Percentiles rank a stretch among this genome's conserved stretches.
phyloP scores from a whole-genome alignment of 2,329 filamentous ascomycete genomes.

The Lithohypha guttulata region DNA sequence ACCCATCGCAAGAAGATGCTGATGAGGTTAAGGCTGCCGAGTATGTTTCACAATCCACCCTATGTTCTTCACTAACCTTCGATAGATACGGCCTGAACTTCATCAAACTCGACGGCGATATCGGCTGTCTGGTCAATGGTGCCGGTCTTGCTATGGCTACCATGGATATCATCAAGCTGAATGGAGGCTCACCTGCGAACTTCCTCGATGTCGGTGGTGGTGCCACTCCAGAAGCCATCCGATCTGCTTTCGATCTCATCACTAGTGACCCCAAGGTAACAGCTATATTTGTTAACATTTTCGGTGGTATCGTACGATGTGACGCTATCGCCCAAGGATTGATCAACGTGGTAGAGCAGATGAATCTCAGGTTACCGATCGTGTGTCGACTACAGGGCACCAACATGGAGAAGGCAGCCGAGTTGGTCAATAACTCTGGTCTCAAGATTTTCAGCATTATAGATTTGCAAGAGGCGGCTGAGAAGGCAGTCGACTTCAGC shows the following conservation, averaged over 20 bases:
- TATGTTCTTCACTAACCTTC: constrained; percentile 7
- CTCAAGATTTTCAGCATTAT: constrained; percentile 99
- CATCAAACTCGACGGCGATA: constrained; percentile 99
- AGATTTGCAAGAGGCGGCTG: constrained; percentile 90
- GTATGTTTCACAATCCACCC: constrained; percentile 36
- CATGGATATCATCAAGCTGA: constrained; percentile 99
- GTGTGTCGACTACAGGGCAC: constrained; percentile 96
- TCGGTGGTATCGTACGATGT: constrained; percentile 95
- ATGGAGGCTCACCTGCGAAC: constrained; percentile 91
- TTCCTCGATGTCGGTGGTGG: constrained; percentile 98
- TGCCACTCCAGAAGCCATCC: constrained; percentile 91
- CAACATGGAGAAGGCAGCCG: constrained; percentile 91
- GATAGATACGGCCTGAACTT: constrained; percentile 72
- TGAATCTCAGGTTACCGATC: constrained; percentile 94
- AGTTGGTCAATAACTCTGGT: constrained; percentile 88
- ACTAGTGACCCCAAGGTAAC: constrained; percentile 97
- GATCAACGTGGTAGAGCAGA: constrained; percentile 85
- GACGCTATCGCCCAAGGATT: constrained; percentile 94
- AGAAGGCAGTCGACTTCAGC: constrained; percentile 97
- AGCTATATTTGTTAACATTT: constrained; percentile 99
- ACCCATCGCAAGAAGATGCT: constrained; percentile 87
- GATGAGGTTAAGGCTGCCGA: constrained; percentile 96
- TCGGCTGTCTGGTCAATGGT: constrained; percentile 90
- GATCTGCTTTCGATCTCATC: constrained; percentile 96
- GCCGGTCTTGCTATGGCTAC: constrained; percentile 99